Base-by-base conservation (phyloP, 371 early-diverging fungal species). In the Mortierella sp. region DNA sequence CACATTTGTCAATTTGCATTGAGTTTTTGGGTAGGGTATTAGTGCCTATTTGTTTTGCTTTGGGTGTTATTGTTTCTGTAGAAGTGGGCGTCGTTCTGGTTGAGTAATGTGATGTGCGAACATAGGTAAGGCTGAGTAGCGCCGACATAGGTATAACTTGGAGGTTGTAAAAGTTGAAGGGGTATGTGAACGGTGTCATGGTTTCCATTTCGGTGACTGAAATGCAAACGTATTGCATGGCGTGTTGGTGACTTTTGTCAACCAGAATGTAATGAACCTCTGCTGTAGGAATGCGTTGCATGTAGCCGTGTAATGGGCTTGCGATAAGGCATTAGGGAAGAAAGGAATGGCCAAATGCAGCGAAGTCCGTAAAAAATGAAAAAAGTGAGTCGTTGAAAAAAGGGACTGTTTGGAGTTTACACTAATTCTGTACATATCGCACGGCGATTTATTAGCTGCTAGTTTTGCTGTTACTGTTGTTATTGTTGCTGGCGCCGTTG, bases 181-280 rank as follows among this genome's bases (percentile, higher is more conserved):
- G 19, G 42, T 10, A 34, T 13, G 28, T 34, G 34, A 34, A 31
- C 14, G 1, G 7, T 19, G 34, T 26, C 8, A 10, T 10, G 28
- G 58, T 26, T 8, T 10, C n/a, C 26, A 26, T 26, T n/a, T 13
- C 3, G 58, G n/a, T 9, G 26, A 10, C 19, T 34, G 63, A 34
- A 31, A 2, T n/a, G 63, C 31, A 63, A 63, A 7, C 7, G 34
- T 16, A 4, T 1, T 19, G 19, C 19, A 63, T 24, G 76, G 11
- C 38, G 65, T 6, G 34, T 24, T 19, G 38, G 28, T 38, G 71
- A 77, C 9, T 54, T 54, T 50, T 7, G 71, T 38, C 52, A 81
- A 45, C 81, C 77, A 71, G 13, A 81, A 70, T 1, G 77, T 31
- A 14, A 60, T 31, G 52, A 77, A 81, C 44, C 81, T 55, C 60